phyloP scores from a whole-genome alignment of 495 filamentous ascomycete genomes.

The Physcia stellaris region DNA sequence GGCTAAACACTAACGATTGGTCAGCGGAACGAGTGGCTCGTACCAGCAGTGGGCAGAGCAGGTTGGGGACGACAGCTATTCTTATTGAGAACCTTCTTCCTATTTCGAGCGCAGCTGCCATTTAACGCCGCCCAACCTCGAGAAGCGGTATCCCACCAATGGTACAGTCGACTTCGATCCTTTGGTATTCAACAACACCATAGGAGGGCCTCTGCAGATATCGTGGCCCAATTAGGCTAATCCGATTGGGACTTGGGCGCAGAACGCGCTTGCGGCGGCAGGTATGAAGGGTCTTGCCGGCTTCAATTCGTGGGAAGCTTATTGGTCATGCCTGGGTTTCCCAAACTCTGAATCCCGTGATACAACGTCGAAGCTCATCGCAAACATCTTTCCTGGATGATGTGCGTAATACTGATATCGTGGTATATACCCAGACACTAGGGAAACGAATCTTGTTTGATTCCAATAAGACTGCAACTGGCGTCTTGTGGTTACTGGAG shows the following conservation, averaged over 20 bases:
- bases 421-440: constrained; percentile 26
- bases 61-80: constrained; percentile 29
- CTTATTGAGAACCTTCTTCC: constrained; percentile 25
- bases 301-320: constrained; percentile 20
- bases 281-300: constrained; percentile 15
- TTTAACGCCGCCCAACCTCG: constrained; percentile 25
- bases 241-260: constrained; percentile 15
- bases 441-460: constrained; percentile 32
- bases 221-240: constrained; percentile 24
- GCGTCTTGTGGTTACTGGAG: constrained; percentile 28
- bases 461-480: constrained; percentile 27
- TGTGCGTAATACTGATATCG: too few relatives aligned
- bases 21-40: constrained; percentile 8
- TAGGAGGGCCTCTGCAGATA: constrained; percentile 26
- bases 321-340: constrained; percentile 12
- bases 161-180: constrained; percentile 22
- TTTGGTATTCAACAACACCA: constrained; percentile 8
- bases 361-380: constrained; percentile 11
- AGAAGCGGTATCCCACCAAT: constrained; percentile 15
- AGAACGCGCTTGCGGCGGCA: constrained; percentile 13
- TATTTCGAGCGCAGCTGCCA: constrained; percentile 26
- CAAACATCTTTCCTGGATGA: constrained; percentile 13
- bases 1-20: constrained; percentile 8
- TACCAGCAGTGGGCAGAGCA: constrained; percentile 30
- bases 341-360: constrained; percentile 7